These are phyloP conservation scores for Erodium maritimum DNA, from an alignment of 345 rosid genomes.

Conservation along the genomic window DNA sequence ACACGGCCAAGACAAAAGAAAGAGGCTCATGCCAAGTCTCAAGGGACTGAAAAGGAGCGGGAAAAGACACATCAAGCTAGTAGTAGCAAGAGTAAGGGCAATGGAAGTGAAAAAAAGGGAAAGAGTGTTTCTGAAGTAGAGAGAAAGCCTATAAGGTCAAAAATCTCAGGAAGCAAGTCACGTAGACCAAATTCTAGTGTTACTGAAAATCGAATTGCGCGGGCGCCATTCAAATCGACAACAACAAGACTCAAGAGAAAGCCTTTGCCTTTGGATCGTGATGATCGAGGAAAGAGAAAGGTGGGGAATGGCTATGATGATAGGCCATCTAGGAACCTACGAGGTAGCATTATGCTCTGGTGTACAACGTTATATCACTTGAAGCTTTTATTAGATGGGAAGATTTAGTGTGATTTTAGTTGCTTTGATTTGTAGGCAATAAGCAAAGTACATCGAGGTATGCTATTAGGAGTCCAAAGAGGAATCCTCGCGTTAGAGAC, in stretches of 20 bases:
- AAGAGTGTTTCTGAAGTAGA: not conserved
- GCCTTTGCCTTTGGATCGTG: not conserved
- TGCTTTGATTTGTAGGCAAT: slow-evolving; percentile 4
- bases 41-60: slow-evolving; percentile 4
- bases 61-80: not conserved
- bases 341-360: slow-evolving; percentile 7
- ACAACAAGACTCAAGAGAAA: slow-evolving; percentile 8
- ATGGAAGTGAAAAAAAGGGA: slow-evolving; percentile 2
- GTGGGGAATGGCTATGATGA: not conserved
- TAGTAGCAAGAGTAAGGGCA: not conserved
- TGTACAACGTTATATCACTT: not conserved
- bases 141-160: slow-evolving; percentile 2
- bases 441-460: not conserved
- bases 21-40: slow-evolving; percentile 2
- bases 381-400: not conserved
- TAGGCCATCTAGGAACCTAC: slow-evolving; percentile 5
- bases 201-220: slow-evolving; percentile 1
- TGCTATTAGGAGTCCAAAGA: slow-evolving; percentile 8
- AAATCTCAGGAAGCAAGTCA: slow-evolving; percentile 7
- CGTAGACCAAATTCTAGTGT: slow-evolving; percentile 1
- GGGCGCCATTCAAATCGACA: slow-evolving; percentile 3
- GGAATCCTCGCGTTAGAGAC: slow-evolving; percentile 3
- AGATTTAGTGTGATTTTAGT: not conserved
- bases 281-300: slow-evolving; percentile 6
- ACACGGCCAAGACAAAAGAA: slow-evolving; percentile 4